Conservation (phyloP, 257 asterid species). For the Jaltomata sinuosa region DNA sequence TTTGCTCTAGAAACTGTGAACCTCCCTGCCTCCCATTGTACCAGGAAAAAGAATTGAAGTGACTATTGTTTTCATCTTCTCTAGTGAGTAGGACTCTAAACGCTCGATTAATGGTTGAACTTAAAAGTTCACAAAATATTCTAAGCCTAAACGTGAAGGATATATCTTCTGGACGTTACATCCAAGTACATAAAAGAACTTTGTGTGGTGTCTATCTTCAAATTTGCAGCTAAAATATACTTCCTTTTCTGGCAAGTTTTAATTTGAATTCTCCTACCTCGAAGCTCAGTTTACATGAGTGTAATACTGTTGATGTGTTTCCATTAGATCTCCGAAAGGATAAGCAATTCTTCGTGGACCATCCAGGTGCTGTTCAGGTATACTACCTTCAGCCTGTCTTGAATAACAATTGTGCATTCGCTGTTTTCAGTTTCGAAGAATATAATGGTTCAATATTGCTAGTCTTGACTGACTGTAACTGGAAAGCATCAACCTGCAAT, state of each 20-base stretch:
- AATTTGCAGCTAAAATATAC: neutral
- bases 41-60: neutral
- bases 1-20: neutral
- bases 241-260: neutral
- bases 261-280: neutral
- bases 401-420: neutral
- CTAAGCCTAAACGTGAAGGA: neutral
- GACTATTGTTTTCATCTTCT: neutral
- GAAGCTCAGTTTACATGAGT: neutral
- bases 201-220: neutral
- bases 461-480: constrained; percentile 6
- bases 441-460: neutral
- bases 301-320: constrained; percentile 1
- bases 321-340: constrained; percentile 74
- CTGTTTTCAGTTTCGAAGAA: no score
- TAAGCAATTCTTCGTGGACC: constrained; percentile 57
- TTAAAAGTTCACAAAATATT: neutral
- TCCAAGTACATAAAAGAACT: neutral
- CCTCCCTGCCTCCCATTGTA: neutral
- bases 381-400: neutral
- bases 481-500: neutral
- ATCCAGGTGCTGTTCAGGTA: constrained; percentile 79
- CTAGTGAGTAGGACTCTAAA: neutral
- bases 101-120: constrained; percentile 16
- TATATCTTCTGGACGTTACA: neutral